phyloP scores from a whole-genome alignment of 129 eudicot genomes.

The Apium graveolens region DNA sequence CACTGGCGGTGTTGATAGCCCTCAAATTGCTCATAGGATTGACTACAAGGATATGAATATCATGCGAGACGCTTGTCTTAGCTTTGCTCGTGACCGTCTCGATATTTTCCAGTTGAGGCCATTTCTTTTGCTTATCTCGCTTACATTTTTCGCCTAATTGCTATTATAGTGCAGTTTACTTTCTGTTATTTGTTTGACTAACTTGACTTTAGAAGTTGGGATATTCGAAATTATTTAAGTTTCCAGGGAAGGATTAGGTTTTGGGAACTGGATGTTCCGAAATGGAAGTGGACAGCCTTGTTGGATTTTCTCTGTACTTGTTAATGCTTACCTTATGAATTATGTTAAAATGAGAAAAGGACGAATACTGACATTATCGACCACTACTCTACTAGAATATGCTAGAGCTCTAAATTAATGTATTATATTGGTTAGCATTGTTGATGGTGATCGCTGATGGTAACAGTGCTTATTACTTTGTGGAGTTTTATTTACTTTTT shows the following conservation, averaged over 20 bases:
- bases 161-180: neutral
- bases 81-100: slow-evolving; percentile 87
- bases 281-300: neutral
- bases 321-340: neutral
- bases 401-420: neutral
- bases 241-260: neutral
- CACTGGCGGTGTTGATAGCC: slow-evolving; percentile 13
- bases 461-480: neutral
- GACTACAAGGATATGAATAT: slow-evolving; percentile 45
- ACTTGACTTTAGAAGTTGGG: no score
- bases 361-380: neutral
- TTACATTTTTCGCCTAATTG: neutral
- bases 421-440: neutral
- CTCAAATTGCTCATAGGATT: slow-evolving; percentile 19
- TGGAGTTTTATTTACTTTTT: neutral
- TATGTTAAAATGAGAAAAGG: neutral
- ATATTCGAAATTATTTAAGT: no score
- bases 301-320: no score
- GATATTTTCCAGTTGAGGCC: slow-evolving; percentile 54
- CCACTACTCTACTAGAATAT: no score
- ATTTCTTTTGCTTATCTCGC: neutral
- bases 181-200: no score
- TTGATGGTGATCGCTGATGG: neutral
- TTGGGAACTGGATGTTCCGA: neutral
- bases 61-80: slow-evolving; percentile 71